Evolutionary conservation across 2,329 filamentous ascomycete species (phyloP), one percentile per base, ranked within the genome.

Genomic region (Arthrobotrys entomopaga): DNA sequence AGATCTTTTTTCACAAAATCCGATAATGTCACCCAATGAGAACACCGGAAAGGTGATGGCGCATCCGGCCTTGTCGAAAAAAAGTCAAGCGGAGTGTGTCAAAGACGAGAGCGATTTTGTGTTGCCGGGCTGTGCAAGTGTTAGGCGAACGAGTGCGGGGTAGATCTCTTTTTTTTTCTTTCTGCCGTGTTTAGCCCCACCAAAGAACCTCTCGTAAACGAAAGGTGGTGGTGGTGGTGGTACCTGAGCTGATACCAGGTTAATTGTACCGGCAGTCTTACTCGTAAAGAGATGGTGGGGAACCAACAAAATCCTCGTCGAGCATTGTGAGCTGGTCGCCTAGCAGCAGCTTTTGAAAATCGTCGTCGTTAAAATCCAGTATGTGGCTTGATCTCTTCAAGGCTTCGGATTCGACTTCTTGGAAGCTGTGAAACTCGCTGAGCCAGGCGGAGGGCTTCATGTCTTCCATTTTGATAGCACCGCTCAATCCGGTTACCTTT

Each of bases 101-200:
- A 63, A n/a, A 74, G 52, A 74, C 70, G 66, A 72, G 63, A 58
- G 61, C 63, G 52, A 63, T 63, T 52, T 74, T 54, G 56, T n/a
- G 70, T 60, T 74, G 70, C n/a, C 34, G 48, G 52, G 19, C 26
- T 58, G 46, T 50, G 19, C 19, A 11, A 16, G 34, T 16, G 43
- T 63, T 66, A 57, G 56, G 69, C 69, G 69, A 66, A 50, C 43
- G 61, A 54, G 63, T 74, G 70, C 70, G 70, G 70, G 70, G 70
- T 74, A 74, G 70, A 74, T 74, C 63, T 34, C 29, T 34, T 34
- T 29, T 34, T 34, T 29, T 34, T 34, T 34, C 29, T 63, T 60
- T 64, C 63, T 74, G 63, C 70, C 70, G 63, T 74, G 56, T 74
- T 57, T 74, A 74, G 63, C 70, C 70, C 70, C 70, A 74, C 70